Percentiles rank a stretch among this genome's conserved stretches.
These are phyloP conservation scores for Apiospora koreana DNA, from an alignment of 2,329 filamentous ascomycete species.

Conservation along the genomic window DNA sequence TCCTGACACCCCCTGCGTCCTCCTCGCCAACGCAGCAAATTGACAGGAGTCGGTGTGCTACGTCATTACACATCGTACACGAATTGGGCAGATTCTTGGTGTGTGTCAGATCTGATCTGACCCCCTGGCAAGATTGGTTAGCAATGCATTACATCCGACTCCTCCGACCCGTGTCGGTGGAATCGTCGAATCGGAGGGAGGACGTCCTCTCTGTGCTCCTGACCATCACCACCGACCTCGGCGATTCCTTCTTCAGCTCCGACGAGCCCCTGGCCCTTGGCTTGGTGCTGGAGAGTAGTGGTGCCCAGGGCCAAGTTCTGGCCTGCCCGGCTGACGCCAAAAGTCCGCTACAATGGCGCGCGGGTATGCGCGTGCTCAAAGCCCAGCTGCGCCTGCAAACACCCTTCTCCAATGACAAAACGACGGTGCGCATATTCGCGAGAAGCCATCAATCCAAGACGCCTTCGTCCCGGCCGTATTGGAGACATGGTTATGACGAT, in stretches of 20 bases:
- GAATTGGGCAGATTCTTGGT: neutral
- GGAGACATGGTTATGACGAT: neutral
- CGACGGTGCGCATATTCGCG: slow-evolving; percentile 5
- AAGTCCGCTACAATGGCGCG: slow-evolving; percentile 28
- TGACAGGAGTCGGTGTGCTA: neutral
- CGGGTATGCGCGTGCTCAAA: slow-evolving; percentile 44
- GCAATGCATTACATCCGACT: slow-evolving; percentile 61
- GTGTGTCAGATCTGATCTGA: neutral
- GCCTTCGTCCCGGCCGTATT: neutral
- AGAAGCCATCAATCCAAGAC: neutral
- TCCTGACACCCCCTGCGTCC: neutral
- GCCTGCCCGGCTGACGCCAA: slow-evolving; percentile 15
- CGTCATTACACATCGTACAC: neutral
- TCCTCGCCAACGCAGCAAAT: neutral
- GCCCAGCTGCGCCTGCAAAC: slow-evolving; percentile 21
- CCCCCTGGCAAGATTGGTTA: neutral
- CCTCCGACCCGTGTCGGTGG: slow-evolving; percentile 47
- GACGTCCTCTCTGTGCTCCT: slow-evolving; percentile 34
- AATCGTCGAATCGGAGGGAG: slow-evolving; percentile 16
- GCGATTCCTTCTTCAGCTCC: slow-evolving; percentile 55
- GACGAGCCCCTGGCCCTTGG: slow-evolving; percentile 44
- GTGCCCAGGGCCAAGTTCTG: neutral
- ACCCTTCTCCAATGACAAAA: slow-evolving; percentile 12
- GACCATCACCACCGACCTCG: slow-evolving; percentile 59
- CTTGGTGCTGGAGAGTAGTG: slow-evolving; percentile 33